Evolutionary conservation across 495 filamentous ascomycete genomes (phyloP), one percentile per base, ranked within the genome.

Genomic region (Diplogelasinospora grovesii): DNA sequence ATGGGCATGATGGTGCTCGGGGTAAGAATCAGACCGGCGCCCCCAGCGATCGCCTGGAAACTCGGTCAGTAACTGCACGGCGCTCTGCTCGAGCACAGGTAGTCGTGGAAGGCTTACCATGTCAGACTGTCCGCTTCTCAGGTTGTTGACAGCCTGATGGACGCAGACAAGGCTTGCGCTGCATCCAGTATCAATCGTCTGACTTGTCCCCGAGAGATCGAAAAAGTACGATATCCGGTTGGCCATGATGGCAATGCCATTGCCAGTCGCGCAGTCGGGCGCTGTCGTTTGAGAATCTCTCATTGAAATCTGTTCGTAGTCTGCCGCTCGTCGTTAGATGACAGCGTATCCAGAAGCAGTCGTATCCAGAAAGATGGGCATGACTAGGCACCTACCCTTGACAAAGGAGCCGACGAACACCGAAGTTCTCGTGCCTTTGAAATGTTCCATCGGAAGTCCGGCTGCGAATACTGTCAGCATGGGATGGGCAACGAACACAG

Each of bases 401-500:
- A 66, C 60, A 22, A 46, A 46, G 10, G 36, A 46, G n/a, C 61
- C 24, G 46, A 53, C 54, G 59, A 61, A 35, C 56, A 63, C 5
- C 53, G 28, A 44, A 11, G 41, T 44, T 11, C 21, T 37, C 2
- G 41, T 23, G n/a, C 41, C 32, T 23, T 31, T 24, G 16, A 36
- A 27, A 8, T 32, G 14, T 34, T 37, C 41, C 41, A 44, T 44
- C 15, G 41, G 33, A 86, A 79, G 4, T 83, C 70, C 56, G 76
- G 8, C 84, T 83, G 81, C 83, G 26, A 77, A 71, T 46, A 83
- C 79, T n/a, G 0, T 85, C 85, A 41, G 13, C 15, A 41, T 4
- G 22, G 14, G 22, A 24, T 16, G 18, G 24, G 7, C 22, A 26
- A 0, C n/a, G 3, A 19, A 32, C 11, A 5, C 7, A 14, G 19